Evolutionary conservation across 2,329 filamentous ascomycete genomes (phyloP).

Genomic region (Fusarium hainanense): DNA sequence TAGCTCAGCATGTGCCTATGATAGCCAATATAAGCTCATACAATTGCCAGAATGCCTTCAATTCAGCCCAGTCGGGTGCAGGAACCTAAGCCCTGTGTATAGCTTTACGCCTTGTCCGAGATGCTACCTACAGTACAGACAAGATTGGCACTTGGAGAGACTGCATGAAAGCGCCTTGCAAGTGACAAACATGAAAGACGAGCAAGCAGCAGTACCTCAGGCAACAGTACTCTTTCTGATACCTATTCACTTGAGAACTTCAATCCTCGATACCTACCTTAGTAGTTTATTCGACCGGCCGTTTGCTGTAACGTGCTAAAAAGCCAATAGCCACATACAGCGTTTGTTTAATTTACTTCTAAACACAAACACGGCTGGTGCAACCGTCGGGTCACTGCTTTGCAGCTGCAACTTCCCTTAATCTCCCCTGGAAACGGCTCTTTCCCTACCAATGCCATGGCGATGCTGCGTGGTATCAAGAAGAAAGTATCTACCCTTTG

Average conservation of each 20-base stretch:
- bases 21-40: not conserved
- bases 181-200: not conserved
- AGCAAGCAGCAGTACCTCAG: not conserved
- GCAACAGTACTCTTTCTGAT: not conserved
- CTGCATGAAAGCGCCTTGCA: not conserved
- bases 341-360: not conserved
- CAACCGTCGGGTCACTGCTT: not conserved
- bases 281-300: not conserved
- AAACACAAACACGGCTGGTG: not conserved
- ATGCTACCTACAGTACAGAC: not conserved
- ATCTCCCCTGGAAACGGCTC: not conserved
- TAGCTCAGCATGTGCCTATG: not conserved
- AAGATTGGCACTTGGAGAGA: not conserved
- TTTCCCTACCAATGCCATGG: not conserved
- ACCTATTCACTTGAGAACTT: not conserved
- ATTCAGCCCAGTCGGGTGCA: slow-evolving; percentile 1
- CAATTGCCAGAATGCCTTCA: not conserved
- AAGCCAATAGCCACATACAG: not conserved
- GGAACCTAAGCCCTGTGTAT: not conserved
- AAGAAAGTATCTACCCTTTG: slow-evolving; percentile 41
- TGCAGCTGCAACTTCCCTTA: not conserved
- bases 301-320: not conserved
- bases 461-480: slow-evolving; percentile 45
- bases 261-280: not conserved
- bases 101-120: not conserved